Evolutionary conservation across 2,329 filamentous ascomycete species (phyloP).

Genomic region (Cytospora piceae): DNA sequence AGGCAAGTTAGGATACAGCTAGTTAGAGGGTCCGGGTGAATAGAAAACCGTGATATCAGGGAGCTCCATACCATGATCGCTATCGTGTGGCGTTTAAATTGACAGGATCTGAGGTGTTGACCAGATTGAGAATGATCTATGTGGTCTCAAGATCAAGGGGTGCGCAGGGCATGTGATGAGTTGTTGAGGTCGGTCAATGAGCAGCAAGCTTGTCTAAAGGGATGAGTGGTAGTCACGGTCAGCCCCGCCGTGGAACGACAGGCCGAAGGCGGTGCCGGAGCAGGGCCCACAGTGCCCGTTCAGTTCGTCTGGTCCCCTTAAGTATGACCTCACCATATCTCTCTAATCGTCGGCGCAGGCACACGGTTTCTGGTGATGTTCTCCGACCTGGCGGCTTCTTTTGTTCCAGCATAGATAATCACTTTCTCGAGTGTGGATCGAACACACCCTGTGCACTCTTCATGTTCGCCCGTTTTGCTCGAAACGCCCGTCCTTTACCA

Average conservation of each 20-base stretch:
- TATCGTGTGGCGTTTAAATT: neutral
- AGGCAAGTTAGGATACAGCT: constrained; percentile 1
- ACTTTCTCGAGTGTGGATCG: neutral
- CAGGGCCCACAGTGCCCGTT: constrained; percentile 12
- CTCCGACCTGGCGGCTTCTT: neutral
- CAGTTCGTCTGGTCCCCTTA: neutral
- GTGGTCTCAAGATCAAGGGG: neutral
- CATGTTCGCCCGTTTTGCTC: constrained; percentile 80
- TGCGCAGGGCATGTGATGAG: neutral
- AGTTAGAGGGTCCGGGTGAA: neutral
- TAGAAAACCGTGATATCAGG: neutral
- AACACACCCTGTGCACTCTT: constrained; percentile 20
- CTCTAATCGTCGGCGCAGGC: neutral
- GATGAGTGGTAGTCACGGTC: constrained; percentile 4
- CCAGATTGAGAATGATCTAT: neutral
- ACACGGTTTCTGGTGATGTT: neutral
- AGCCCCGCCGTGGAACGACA: constrained; percentile 20
- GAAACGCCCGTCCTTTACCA: constrained; percentile 71
- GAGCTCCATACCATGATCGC: constrained; percentile 25
- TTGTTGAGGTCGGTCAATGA: constrained; percentile 3
- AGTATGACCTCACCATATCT: constrained; percentile 26
- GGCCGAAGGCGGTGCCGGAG: constrained; percentile 26
- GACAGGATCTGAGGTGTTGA: neutral
- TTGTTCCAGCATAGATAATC: neutral
- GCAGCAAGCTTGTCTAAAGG: neutral